These are phyloP conservation scores for Hymenoscyphus occultus DNA, from an alignment of 2,329 filamentous ascomycete genomes.

Conservation along the genomic window DNA sequence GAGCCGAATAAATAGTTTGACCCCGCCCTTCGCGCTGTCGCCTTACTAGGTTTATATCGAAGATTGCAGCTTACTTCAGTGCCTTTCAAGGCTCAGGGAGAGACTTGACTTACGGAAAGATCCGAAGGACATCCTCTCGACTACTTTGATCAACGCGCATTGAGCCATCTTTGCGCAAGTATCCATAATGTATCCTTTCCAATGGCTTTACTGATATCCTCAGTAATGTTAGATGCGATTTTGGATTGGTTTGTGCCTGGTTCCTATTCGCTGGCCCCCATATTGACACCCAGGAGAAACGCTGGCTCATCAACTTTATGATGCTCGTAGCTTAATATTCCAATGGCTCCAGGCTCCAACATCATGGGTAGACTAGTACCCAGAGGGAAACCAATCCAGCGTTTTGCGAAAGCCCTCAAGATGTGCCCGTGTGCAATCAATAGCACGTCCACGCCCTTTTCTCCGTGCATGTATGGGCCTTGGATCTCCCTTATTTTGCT, in stretches of 20 bases:
- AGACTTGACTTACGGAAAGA: neutral
- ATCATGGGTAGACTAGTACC: conserved; percentile 37
- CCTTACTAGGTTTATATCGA: neutral
- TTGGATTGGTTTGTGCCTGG: neutral
- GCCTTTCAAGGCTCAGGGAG: conserved; percentile 1
- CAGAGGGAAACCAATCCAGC: conserved; percentile 49
- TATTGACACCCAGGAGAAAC: conserved; percentile 38
- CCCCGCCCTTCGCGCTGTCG: neutral
- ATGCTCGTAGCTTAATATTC: conserved; percentile 39
- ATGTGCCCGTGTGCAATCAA: conserved; percentile 49
- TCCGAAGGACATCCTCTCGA: neutral
- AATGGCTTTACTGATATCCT: neutral
- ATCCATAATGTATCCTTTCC: neutral
- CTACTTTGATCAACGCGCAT: neutral
- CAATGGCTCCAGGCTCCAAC: conserved; percentile 41
- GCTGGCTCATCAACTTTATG: conserved; percentile 39
- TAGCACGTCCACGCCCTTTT: conserved; percentile 47
- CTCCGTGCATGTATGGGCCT: conserved; percentile 42
- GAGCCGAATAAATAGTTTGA: neutral
- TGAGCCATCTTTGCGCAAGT: neutral
- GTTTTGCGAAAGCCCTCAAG: conserved; percentile 51
- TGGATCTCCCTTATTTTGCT: conserved; percentile 48
- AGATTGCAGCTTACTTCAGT: neutral
- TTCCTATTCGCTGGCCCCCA: conserved; percentile 24
- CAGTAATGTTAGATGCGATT: neutral